These are phyloP conservation scores for Yamadazyma sp. DNA, from an alignment of 805 yeast species.

Conservation along the genomic window DNA sequence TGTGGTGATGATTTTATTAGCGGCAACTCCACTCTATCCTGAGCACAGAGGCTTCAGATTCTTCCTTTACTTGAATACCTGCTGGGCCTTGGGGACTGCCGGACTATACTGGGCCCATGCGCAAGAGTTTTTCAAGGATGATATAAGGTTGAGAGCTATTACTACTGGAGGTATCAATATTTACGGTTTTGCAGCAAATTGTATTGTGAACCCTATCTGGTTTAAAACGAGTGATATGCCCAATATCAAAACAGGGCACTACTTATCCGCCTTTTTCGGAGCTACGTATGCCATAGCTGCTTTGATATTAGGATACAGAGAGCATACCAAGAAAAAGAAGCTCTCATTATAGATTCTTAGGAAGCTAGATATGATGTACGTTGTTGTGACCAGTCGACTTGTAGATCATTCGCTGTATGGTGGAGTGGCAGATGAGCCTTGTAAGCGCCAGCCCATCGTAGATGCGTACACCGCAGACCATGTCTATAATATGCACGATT, in stretches of 20 bases:
- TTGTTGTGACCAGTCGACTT: too few species aligned
- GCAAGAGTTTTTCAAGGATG: slow-evolving; percentile 5
- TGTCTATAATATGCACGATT: too few species aligned
- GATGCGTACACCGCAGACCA: too few species aligned
- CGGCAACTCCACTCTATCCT: slow-evolving; percentile 1
- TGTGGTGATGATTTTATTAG: slow-evolving; percentile 1
- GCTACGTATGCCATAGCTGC: slow-evolving; percentile 3
- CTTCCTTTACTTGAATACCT: slow-evolving; percentile 7
- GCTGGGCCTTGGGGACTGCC: slow-evolving; percentile 8
- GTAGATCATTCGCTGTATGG: too few species aligned
- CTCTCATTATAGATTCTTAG: too few species aligned
- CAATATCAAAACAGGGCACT: slow-evolving; percentile 3
- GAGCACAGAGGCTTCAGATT: slow-evolving; percentile 6
- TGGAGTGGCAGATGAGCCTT: too few species aligned
- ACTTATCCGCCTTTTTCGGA: slow-evolving; percentile 6
- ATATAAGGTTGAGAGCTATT: slow-evolving; percentile 6
- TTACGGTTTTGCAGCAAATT: slow-evolving; percentile 6
- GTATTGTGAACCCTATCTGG: slow-evolving; percentile 7
- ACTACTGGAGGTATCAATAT: slow-evolving; percentile 6
- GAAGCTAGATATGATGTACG: too few species aligned
- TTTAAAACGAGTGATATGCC: slow-evolving; percentile 5
- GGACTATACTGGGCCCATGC: slow-evolving; percentile 8
- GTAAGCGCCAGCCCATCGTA: too few species aligned
- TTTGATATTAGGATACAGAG: slow-evolving; percentile 2
- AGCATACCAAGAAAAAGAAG: neutral